phyloP scores from a whole-genome alignment of 331 rosid species.

The Quercus tomentella region DNA sequence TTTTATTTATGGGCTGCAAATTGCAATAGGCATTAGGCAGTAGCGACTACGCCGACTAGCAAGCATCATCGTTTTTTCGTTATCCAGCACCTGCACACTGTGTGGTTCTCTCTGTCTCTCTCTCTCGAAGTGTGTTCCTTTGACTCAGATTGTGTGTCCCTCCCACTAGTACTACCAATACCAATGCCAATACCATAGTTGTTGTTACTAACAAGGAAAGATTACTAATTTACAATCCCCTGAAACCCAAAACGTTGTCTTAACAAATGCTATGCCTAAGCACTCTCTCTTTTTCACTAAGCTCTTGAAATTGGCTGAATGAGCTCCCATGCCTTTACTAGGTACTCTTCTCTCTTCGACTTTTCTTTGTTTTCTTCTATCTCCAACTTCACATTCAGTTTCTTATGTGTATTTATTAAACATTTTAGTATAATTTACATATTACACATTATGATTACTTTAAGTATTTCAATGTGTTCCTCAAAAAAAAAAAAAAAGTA shows the following conservation, averaged over 20 bases:
- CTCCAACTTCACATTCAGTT: not conserved
- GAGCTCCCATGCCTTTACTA: constrained; percentile 89
- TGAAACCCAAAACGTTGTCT: not conserved
- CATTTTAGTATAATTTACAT: too few species aligned
- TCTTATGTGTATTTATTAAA: too few species aligned
- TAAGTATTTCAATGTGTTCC: too few species aligned
- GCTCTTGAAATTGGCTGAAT: constrained; percentile 46
- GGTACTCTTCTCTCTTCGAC: constrained; percentile 31
- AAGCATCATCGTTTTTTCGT: not conserved
- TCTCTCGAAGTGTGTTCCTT: not conserved
- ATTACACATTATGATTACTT: too few species aligned
- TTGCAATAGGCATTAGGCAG: too few species aligned
- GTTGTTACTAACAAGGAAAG: not conserved
- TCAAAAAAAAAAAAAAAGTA: too few species aligned
- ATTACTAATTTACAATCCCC: not conserved
- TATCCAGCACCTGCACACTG: not conserved
- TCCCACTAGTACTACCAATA: not conserved
- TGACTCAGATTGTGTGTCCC: not conserved
- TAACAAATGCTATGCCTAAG: constrained; percentile 1
- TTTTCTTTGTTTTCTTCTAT: not conserved
- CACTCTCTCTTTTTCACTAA: constrained; percentile 10
- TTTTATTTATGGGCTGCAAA: too few species aligned
- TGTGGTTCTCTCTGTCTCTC: not conserved
- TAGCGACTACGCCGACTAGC: too few species aligned
- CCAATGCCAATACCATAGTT: too few species aligned